Evolutionary conservation across 2,329 filamentous ascomycete species (phyloP), one percentile per base, ranked within the genome.

Genomic region (Fusarium veterinarium): DNA sequence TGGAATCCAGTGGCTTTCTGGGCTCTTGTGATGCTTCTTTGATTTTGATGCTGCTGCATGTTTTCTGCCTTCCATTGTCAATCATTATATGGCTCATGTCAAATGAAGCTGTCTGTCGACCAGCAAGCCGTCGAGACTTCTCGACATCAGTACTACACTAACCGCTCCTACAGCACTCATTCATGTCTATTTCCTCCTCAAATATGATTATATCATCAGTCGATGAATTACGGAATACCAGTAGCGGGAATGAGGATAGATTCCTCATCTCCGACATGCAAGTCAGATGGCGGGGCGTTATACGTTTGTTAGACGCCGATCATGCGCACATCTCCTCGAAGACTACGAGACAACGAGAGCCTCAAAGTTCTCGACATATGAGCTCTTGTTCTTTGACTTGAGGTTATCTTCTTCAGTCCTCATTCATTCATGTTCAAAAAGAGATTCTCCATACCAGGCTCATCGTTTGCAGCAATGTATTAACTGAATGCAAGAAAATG

Each of bases 251-350:
- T 71, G 44, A 20, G 42, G 12, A 57, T 30, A 31, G 53, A 60
- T 62, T 63, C 57, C 70, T 57, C 45, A 52, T 63, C 30, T 44
- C 25, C 41, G n/a, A 40, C 33, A 57, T 46, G n/a, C 48, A 59
- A 58, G 33, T 56, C 44, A 55, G 28, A 31, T 40, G 30, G 46
- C 44, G 37, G 44, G 61, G 66, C 57, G 66, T 73, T 61, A 67
- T 60, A 57, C 66, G 53, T 71, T 72, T 64, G 44, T 51, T 55
- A 51, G 57, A 59, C 48, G 28, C 25, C 41, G 56, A 68, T 67
- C 56, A 42, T 38, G 33, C 20, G 37, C 23, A 55, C 11, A 41
- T 46, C 41, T 48, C 8, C 41, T 19, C 8, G 25, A 25, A 33
- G 30, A 61, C 37, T 48, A n/a, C 28, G 37, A 38, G 23, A 28